Evolutionary conservation across 2,329 filamentous ascomycete species (phyloP).

Genomic region (Hypoxylon sp.): DNA sequence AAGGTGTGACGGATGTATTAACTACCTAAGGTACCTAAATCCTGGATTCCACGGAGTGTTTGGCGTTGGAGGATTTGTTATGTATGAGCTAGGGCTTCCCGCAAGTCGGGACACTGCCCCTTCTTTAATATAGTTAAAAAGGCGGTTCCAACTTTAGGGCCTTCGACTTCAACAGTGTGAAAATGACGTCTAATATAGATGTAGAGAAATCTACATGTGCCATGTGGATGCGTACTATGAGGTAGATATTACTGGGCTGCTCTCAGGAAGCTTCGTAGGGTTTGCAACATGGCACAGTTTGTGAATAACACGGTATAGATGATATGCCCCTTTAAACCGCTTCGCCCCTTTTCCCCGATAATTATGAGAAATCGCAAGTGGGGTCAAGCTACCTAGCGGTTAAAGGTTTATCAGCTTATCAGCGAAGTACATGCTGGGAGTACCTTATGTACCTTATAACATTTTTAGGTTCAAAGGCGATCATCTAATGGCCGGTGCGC

Average conservation of each 20-base stretch:
- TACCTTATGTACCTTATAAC: not conserved
- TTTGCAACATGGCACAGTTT: not conserved
- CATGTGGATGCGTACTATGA: not conserved
- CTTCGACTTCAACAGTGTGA: not conserved
- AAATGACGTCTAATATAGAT: not conserved
- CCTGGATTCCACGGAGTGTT: not conserved
- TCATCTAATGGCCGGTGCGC: slow-evolving; percentile 21
- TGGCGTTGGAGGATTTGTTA: slow-evolving; percentile 1
- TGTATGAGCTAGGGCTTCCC: not conserved
- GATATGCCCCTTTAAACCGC: not conserved
- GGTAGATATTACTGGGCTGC: not conserved
- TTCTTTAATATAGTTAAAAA: not conserved
- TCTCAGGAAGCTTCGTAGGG: not conserved
- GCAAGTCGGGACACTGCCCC: not conserved
- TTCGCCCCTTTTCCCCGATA: not conserved
- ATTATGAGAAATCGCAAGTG: slow-evolving; percentile 39
- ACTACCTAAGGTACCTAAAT: too few species aligned
- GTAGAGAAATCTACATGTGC: not conserved
- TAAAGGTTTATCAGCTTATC: slow-evolving; percentile 33
- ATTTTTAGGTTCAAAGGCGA: slow-evolving; percentile 5
- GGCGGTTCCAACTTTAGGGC: not conserved
- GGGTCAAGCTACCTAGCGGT: slow-evolving; percentile 36
- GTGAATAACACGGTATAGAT: not conserved
- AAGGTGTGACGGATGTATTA: not conserved
- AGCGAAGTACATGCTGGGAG: not conserved